Base-by-base conservation (phyloP, 169 alveolate genomes). In the Cyclospora cayetanensis region DNA sequence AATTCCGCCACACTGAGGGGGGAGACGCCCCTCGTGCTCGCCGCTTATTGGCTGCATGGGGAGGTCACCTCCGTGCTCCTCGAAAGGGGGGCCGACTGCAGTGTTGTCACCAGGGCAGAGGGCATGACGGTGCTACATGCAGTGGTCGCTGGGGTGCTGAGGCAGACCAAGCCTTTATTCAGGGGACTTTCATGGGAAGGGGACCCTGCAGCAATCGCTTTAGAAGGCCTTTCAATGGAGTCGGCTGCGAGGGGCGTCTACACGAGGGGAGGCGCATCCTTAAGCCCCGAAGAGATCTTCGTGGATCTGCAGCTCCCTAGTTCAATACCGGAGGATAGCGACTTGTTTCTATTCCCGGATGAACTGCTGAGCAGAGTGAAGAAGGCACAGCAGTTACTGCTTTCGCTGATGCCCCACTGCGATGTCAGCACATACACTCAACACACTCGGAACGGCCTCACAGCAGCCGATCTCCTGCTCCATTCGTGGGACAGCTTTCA, bases 11-110 rank as follows among this genome's bases (percentile, higher is more conserved):
- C 96, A 20, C 86, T 84, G 25, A 92, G 96, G 29, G 98, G 98
- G 0, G 98, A 97, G 86, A 96, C 97, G 29, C 97, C 98, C 35
- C 80, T 97, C 52, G 91, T 96, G 91, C 87, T 97, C 29, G 98
- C 98, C 27, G 95, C 95, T 27, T 95, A 97, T 91, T 95, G 96
- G 35, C 92, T 97, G 86, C 97, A 96, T 63, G 84, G 65, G 20
- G 94, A 92, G 2, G 93, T 96, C 41, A 92, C 95, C 37, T 65
- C 83, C 25, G 72, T 94, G n/a, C 94, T 97, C 31, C 85, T 97
- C 27, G 97, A 95, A 25, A 42, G 89, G 37, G 95, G 94, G 1
- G 97, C 97, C 5, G 90, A 94, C 72, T 34, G 60, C 25, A 65
- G 22, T 27, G 86, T 43, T 18, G 76, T 70, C 1, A 55, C 92